phyloP scores from a whole-genome alignment of 768 basidiomycete genomes.

The Lactifluus subvellereus region DNA sequence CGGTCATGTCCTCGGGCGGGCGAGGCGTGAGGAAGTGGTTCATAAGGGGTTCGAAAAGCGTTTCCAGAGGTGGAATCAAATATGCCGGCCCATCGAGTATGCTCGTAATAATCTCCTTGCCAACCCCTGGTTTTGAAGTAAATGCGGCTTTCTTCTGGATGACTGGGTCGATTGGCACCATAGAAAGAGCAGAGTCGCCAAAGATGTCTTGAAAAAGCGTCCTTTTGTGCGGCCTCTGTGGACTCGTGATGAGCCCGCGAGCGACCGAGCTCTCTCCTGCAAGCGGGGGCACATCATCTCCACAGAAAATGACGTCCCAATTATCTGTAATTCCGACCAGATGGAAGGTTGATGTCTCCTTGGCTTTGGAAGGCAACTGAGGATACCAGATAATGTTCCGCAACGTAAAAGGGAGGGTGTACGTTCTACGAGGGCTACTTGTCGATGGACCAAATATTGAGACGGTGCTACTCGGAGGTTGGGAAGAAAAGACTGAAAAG shows the following conservation, averaged over 20 bases:
- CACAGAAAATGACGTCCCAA: constrained; percentile 64
- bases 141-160: constrained; percentile 25
- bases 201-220: constrained; percentile 91
- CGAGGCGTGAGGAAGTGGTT: constrained; percentile 40
- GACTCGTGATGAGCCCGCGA: constrained; percentile 33
- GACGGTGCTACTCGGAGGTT: constrained; percentile 29
- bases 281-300: constrained; percentile 44
- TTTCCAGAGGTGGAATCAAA: constrained; percentile 66
- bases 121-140: constrained; percentile 33
- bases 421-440: constrained; percentile 38
- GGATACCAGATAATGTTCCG: constrained; percentile 42
- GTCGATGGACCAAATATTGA: constrained; percentile 46
- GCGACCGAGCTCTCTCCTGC: constrained; percentile 41
- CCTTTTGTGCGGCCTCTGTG: constrained; percentile 33
- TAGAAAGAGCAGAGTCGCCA: constrained; percentile 62
- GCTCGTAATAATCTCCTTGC: constrained; percentile 38
- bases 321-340: constrained; percentile 64
- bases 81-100: constrained; percentile 69
- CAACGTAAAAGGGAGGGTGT: constrained; percentile 57
- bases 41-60: constrained; percentile 62
- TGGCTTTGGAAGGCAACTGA: constrained; percentile 30
- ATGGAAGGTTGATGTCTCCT: constrained; percentile 38
- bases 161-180: constrained; percentile 27
- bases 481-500: constrained; percentile 52
- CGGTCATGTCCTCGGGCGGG: constrained; percentile 19